Percentiles rank a stretch among this genome's conserved stretches.
These are phyloP conservation scores for Hanseniaspora taiwanica DNA, from an alignment of 805 yeast species.

Conservation along the genomic window DNA sequence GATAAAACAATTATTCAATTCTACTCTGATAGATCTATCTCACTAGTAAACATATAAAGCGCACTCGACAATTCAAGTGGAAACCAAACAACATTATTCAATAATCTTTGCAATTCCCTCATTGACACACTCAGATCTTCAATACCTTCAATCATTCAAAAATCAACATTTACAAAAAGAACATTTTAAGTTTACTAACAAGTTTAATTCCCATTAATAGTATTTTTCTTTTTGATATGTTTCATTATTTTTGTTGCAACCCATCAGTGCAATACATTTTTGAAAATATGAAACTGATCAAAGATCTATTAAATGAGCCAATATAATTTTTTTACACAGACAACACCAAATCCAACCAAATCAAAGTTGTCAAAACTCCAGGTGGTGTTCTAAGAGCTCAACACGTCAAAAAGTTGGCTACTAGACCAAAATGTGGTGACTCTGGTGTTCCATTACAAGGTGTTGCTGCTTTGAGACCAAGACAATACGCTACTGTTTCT, in stretches of 20 bases:
- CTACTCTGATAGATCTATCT: too few species aligned
- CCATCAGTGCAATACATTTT: neutral
- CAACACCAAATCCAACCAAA: conserved; percentile 99
- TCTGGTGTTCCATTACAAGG: conserved; percentile 74
- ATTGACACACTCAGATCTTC: too few species aligned
- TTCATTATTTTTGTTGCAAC: too few species aligned
- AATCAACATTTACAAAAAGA: too few species aligned
- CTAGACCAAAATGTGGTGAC: conserved; percentile 85
- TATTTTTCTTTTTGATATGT: too few species aligned
- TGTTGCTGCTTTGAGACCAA: conserved; percentile 93
- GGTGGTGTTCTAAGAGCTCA: conserved; percentile 98
- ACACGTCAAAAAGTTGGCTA: conserved; percentile 85
- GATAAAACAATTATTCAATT: too few species aligned
- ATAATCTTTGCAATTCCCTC: too few species aligned
- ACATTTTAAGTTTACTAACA: conserved; percentile 1
- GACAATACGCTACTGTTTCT: conserved; percentile 89
- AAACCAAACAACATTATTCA: too few species aligned
- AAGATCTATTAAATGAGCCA: neutral
- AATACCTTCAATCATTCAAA: too few species aligned
- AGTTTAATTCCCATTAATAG: too few species aligned
- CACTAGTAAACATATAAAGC: too few species aligned
- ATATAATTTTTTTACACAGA: conserved; percentile 32
- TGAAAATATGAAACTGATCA: neutral
- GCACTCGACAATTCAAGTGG: too few species aligned
- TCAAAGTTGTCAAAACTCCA: conserved; percentile 99